Conservation (phyloP, 169 alveolate genomes). For the Ichthyophthirius multifiliis region DNA sequence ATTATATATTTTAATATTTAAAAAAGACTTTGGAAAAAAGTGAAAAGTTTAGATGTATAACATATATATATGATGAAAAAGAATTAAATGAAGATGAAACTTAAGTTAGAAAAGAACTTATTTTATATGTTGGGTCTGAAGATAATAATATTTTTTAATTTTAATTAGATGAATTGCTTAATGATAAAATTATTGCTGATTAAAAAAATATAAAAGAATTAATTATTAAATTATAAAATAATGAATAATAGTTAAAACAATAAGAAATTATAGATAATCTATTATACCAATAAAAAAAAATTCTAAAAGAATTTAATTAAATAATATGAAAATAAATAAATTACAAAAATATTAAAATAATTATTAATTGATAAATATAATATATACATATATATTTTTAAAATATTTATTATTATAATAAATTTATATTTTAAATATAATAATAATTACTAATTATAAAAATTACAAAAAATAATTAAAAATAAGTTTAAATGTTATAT, state of each 20-base stretch:
- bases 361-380: too few relatives aligned
- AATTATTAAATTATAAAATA: background rate
- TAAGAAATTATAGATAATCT: background rate
- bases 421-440: too few relatives aligned
- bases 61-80: conserved; percentile 22
- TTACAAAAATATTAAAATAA: too few relatives aligned
- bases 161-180: background rate
- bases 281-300: too few relatives aligned
- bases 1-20: background rate
- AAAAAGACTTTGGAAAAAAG: conserved; percentile 14
- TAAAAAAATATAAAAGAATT: background rate
- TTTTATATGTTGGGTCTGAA: conserved; percentile 39
- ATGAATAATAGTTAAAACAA: background rate
- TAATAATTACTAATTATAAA: too few relatives aligned
- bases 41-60: conserved; percentile 23
- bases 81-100: background rate
- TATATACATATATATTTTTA: too few relatives aligned
- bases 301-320: too few relatives aligned
- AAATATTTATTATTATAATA: too few relatives aligned
- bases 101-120: background rate
- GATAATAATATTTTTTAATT: conserved; percentile 23
- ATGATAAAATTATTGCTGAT: background rate
- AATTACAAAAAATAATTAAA: too few relatives aligned
- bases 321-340: too few relatives aligned
- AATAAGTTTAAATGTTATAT: too few relatives aligned